Evolutionary conservation across 345 rosid species (phyloP).

Genomic region (Lepidium aucheri): DNA sequence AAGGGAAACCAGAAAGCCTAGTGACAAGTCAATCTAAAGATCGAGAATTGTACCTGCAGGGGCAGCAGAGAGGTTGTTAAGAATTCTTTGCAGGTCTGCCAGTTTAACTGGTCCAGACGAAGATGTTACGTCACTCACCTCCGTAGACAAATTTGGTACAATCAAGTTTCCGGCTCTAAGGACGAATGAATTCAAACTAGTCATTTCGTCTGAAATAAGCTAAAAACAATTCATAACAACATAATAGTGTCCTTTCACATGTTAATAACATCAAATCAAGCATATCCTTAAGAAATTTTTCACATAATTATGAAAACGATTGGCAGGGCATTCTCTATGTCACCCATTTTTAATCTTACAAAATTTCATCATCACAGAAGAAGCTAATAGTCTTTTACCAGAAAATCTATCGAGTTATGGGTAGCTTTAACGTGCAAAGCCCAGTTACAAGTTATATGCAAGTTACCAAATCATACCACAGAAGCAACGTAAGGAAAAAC

Average conservation of each 20-base stretch:
- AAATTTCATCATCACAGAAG: background rate
- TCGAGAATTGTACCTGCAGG: slow-evolving; percentile 47
- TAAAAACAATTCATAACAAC: background rate
- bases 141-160: slow-evolving; percentile 52
- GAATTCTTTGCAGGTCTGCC: slow-evolving; percentile 86
- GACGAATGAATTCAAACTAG: background rate
- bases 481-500: background rate
- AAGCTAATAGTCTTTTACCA: background rate
- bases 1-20: background rate
- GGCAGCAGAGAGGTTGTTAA: slow-evolving; percentile 52
- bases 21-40: background rate
- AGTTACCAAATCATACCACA: background rate
- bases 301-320: background rate
- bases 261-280: background rate
- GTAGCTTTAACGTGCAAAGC: background rate
- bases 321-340: background rate
- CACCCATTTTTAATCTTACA: background rate
- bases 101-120: slow-evolving; percentile 84
- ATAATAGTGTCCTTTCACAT: background rate
- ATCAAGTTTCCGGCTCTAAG: slow-evolving; percentile 77
- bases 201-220: background rate
- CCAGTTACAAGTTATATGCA: background rate
- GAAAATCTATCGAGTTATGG: background rate
- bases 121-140: slow-evolving; percentile 65
- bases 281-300: background rate